phyloP scores from a whole-genome alignment of 441 rosid genomes.

The Isatis lusitanica region DNA sequence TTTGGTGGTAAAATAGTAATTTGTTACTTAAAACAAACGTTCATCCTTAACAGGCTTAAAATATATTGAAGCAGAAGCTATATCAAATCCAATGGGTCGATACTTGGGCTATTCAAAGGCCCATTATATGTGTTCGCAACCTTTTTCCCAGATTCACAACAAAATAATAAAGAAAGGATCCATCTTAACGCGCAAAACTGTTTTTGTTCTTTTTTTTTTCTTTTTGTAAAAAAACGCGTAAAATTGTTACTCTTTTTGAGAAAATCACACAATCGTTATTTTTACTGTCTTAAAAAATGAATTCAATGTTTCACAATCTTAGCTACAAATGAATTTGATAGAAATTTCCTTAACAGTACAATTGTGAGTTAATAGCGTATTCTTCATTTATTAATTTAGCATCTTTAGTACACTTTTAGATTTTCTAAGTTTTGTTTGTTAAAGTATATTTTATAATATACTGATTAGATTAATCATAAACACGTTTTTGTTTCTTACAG shows the following conservation, averaged over 20 bases:
- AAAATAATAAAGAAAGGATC: background rate
- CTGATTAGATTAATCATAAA: background rate
- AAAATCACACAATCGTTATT: background rate
- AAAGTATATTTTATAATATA: background rate
- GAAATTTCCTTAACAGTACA: background rate
- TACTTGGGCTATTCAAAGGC: background rate
- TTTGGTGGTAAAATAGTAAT: conserved; percentile 31
- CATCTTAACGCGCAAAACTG: background rate
- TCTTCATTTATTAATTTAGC: background rate
- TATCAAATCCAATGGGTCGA: background rate
- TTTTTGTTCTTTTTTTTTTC: no score
- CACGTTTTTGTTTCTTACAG: background rate
- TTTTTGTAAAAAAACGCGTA: background rate
- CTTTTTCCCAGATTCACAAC: background rate
- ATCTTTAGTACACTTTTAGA: background rate
- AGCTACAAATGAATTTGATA: background rate
- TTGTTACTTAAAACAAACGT: background rate
- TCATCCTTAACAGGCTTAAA: conserved; percentile 16
- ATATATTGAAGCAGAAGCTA: background rate
- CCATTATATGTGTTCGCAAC: background rate
- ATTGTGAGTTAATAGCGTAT: background rate
- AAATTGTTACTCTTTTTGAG: no score
- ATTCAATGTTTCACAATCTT: background rate
- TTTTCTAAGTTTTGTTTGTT: background rate
- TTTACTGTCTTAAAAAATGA: background rate